A percentile compares a stretch with the other conserved stretches of the same genome.
phyloP scores from a whole-genome alignment of 1,284 basidiomycete species.

The Meira nashicola region DNA sequence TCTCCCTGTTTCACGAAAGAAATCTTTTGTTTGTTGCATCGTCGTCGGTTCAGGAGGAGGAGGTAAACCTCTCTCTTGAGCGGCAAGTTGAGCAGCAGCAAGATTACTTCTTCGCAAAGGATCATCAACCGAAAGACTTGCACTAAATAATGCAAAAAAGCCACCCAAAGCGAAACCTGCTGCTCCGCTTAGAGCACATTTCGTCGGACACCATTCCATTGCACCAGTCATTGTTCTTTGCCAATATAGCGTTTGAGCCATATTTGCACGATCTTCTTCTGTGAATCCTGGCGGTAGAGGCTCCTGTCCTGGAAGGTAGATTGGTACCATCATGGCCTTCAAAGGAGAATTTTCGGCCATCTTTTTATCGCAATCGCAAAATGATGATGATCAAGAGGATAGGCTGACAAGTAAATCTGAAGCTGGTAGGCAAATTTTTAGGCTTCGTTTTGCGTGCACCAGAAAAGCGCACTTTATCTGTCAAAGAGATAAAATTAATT shows the following conservation, averaged over 20 bases:
- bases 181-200: conserved; percentile 69
- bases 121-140: conserved; percentile 92
- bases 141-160: conserved; percentile 92
- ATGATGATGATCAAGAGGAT: too few species aligned
- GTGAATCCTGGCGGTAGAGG: conserved; percentile 71
- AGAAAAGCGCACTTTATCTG: too few species aligned
- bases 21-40: conserved; percentile 71
- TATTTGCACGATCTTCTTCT: conserved; percentile 69
- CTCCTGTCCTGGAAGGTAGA: conserved; percentile 55
- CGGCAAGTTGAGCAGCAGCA: conserved; percentile 13
- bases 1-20: conserved; percentile 90
- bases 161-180: conserved; percentile 84
- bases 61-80: conserved; percentile 13
- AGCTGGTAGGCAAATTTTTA: too few species aligned
- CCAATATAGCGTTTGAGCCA: conserved; percentile 69
- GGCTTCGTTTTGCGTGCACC: too few species aligned
- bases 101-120: conserved; percentile 57
- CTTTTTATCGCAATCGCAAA: too few species aligned
- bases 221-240: conserved; percentile 65
- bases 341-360: background rate
- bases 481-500: too few species aligned
- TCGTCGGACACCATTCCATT: conserved; percentile 79
- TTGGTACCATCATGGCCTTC: conserved; percentile 9
- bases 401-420: too few species aligned
- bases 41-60: conserved; percentile 29